These are phyloP conservation scores for Pistacia vera DNA, from an alignment of 345 rosid genomes.

Conservation along the genomic window DNA sequence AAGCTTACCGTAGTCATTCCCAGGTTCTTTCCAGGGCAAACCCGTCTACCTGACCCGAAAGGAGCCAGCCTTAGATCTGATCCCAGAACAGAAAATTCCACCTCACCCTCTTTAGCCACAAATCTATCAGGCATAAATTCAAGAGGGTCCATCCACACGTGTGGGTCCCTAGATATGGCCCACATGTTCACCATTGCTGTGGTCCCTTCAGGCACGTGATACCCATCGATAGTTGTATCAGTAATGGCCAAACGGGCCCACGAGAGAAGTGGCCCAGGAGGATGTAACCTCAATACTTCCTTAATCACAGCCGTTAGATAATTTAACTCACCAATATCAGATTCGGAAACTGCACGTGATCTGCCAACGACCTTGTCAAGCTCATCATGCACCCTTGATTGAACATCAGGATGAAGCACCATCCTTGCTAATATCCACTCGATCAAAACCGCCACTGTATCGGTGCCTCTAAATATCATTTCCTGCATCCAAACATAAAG, in stretches of 20 bases:
- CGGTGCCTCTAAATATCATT: conserved; percentile 92
- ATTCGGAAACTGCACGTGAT: conserved; percentile 56
- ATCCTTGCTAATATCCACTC: conserved; percentile 94
- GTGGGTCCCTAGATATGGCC: conserved; percentile 85
- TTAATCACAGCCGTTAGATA: conserved; percentile 79
- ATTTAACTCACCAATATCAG: conserved; percentile 42
- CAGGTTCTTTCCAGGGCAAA: conserved; percentile 77
- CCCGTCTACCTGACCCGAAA: conserved; percentile 85
- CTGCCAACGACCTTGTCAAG: conserved; percentile 62
- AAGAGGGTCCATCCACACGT: conserved; percentile 70
- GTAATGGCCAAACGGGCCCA: conserved; percentile 89
- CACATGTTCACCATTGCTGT: conserved; percentile 98
- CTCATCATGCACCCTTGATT: conserved; percentile 71
- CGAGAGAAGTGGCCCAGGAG: conserved; percentile 93
- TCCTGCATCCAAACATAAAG: conserved; percentile 45
- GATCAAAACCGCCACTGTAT: conserved; percentile 80
- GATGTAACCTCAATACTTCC: conserved; percentile 82
- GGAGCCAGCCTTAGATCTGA: conserved; percentile 88
- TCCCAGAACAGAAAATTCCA: conserved; percentile 72
- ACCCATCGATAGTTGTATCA: conserved; percentile 72
- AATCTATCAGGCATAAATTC: conserved; percentile 72
- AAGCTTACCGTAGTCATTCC: conserved; percentile 67
- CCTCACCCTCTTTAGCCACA: conserved; percentile 36
- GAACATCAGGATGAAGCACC: conserved; percentile 65
- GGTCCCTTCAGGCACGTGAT: conserved; percentile 83